A percentile compares a stretch with the other conserved stretches of the same genome.
These are phyloP conservation scores for Aureobasidium sp. DNA, from an alignment of 2,329 filamentous ascomycete species.

Conservation along the genomic window DNA sequence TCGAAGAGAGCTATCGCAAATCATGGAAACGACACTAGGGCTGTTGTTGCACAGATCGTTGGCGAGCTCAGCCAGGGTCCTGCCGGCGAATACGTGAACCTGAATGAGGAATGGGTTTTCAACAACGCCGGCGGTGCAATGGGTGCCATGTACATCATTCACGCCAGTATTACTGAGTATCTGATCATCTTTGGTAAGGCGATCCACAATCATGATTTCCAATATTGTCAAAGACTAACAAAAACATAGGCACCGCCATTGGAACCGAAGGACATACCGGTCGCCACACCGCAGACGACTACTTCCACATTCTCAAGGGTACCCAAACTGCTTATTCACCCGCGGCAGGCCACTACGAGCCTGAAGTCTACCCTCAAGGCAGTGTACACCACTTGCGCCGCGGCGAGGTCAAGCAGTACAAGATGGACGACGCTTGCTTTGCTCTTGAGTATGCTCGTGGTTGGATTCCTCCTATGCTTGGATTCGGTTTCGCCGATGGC, in stretches of 20 bases:
- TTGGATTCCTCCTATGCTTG: slow-evolving; percentile 90
- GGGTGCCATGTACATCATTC: slow-evolving; percentile 86
- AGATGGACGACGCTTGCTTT: slow-evolving; percentile 69
- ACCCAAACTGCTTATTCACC: slow-evolving; percentile 69
- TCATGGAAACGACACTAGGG: slow-evolving; percentile 68
- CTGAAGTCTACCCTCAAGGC: slow-evolving; percentile 64
- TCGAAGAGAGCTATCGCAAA: slow-evolving; percentile 57
- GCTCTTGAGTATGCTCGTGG: slow-evolving; percentile 78
- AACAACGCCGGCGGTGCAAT: slow-evolving; percentile 90
- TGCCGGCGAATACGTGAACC: slow-evolving; percentile 52
- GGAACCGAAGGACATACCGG: slow-evolving; percentile 85
- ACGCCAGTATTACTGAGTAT: slow-evolving; percentile 81
- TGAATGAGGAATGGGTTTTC: slow-evolving; percentile 77
- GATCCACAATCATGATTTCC: neutral
- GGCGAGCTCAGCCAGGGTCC: slow-evolving; percentile 50
- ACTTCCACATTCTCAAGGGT: slow-evolving; percentile 83
- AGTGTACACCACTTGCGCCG: slow-evolving; percentile 64
- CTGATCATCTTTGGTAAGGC: slow-evolving; percentile 66
- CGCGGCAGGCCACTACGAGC: slow-evolving; percentile 49
- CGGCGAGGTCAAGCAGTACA: slow-evolving; percentile 73
- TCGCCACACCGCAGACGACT: slow-evolving; percentile 87
- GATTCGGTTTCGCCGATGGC: slow-evolving; percentile 79
- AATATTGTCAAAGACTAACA: neutral
- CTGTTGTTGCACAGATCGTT: slow-evolving; percentile 64
- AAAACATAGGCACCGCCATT: slow-evolving; percentile 52